Base-by-base conservation (phyloP, 2,329 filamentous ascomycete species). In the Epichloe gansuensis region DNA sequence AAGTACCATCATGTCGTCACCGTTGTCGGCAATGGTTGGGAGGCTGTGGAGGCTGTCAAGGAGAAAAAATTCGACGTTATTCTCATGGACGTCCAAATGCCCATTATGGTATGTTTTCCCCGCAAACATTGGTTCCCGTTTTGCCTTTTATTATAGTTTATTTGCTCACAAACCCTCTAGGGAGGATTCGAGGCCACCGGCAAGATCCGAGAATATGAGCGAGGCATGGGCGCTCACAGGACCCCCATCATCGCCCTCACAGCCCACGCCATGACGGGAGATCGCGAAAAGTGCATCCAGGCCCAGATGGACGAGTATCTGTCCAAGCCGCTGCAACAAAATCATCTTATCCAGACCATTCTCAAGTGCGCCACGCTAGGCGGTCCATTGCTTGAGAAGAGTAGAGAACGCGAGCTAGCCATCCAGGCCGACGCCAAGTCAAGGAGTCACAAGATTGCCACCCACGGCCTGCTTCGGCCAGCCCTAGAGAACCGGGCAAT, bases 241-340 rank as follows among this genome's bases (percentile, higher is more conserved):
- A 95, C 91, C 11, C 93, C 93, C 13, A 96, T 98, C 63, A 95
- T 98, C 61, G 93, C 93, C 2, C 78, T 98, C 44, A 98, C 93
- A 12, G 93, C 93, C 1, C 93, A 98, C 70, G 93, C 93, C 60
- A 98, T 98, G 93, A 84, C 97, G 74, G 93, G 93, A 58, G 93
- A 98, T 64, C 82, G 93, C 48, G 93, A 98, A 67, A 95, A 95
- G 74, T 98, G 93, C 68, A 94, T 98, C 55, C 89, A 95, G 66
- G 93, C 91, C 9, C 89, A 97, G 72, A 98, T 98, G 93, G 93
- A 98, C 67, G 93, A 98, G 68, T 98, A 98, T 65, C 75, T 98
- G 42, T 95, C 91, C 17, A 98, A 98, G 67, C 91, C 91, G 27
- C 75, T 97, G 55, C 94, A 96, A 68, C 91, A 95, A 65, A 96